Conservation (phyloP, 148 eudicot species). For the Heliamphora exappendiculata region DNA sequence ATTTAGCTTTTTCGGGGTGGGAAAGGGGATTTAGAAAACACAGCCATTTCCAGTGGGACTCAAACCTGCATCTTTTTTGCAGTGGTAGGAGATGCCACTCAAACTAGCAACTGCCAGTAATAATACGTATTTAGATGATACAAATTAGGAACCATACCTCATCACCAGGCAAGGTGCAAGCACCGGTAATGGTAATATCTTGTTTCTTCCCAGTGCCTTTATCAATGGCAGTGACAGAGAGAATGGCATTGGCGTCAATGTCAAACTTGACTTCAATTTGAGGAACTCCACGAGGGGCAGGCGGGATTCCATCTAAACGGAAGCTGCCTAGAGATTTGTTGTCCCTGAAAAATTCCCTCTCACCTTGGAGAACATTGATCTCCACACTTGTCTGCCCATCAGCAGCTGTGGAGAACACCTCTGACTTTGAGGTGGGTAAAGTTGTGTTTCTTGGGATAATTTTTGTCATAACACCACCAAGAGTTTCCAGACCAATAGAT, state of each 20-base stretch:
- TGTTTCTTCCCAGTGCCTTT: constrained; percentile 96
- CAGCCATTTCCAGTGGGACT: background rate
- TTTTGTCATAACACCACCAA: constrained; percentile 99
- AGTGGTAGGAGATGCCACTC: background rate
- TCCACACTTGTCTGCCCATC: constrained; percentile 98
- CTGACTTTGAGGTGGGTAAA: constrained; percentile 87
- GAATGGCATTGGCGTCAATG: constrained; percentile 88
- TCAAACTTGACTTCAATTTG: constrained; percentile 95
- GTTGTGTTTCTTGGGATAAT: constrained; percentile 90
- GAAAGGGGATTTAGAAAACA: background rate
- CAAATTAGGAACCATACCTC: constrained; percentile 38
- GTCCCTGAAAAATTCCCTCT: constrained; percentile 89
- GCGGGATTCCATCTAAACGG: constrained; percentile 93
- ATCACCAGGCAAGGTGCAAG: constrained; percentile 81
- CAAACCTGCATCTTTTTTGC: background rate
- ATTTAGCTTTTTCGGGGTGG: no score
- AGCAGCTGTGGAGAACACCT: constrained; percentile 96
- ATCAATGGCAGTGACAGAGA: constrained; percentile 77
- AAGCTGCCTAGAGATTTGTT: constrained; percentile 94
- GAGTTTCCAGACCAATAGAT: constrained; percentile 87
- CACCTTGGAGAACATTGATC: constrained; percentile 91
- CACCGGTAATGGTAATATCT: constrained; percentile 93
- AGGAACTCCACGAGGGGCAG: constrained; percentile 90
- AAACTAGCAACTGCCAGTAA: background rate
- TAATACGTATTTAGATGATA: background rate